These are phyloP conservation scores for Leccinum rimulosum DNA, from an alignment of 768 basidiomycete genomes.

Conservation along the genomic window DNA sequence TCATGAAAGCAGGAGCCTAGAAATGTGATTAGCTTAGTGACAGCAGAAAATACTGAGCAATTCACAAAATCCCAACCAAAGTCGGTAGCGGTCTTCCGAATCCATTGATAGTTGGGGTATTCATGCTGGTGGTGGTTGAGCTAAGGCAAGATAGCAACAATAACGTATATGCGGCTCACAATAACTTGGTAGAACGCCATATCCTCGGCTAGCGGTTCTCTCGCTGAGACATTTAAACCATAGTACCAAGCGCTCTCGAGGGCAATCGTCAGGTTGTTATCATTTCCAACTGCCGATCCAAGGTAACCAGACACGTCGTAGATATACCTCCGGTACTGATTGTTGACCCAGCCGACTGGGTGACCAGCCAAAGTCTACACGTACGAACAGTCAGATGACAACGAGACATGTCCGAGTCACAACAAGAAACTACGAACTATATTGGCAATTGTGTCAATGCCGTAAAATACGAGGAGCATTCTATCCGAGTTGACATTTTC, in stretches of 20 bases:
- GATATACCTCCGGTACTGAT: too few relatives aligned
- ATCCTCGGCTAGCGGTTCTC: conserved; percentile 40
- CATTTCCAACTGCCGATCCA: too few relatives aligned
- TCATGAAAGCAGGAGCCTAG: too few relatives aligned
- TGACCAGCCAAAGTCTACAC: conserved; percentile 39
- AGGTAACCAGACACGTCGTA: too few relatives aligned
- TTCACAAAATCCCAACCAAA: conserved; percentile 64
- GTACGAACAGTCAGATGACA: background rate
- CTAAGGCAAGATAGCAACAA: background rate
- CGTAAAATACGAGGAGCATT: conserved; percentile 51
- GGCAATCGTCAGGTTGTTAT: conserved; percentile 29
- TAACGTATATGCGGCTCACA: conserved; percentile 21
- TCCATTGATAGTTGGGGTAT: conserved; percentile 46
- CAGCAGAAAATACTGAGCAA: background rate
- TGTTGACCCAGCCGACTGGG: conserved; percentile 29
- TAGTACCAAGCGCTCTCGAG: conserved; percentile 55
- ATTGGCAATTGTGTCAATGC: conserved; percentile 56
- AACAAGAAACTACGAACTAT: conserved; percentile 36
- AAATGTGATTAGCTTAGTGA: too few relatives aligned
- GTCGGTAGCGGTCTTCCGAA: conserved; percentile 51
- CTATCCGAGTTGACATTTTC: conserved; percentile 22
- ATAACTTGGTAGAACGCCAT: conserved; percentile 23
- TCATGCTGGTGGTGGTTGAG: conserved; percentile 39
- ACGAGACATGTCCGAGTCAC: background rate
- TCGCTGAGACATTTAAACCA: conserved; percentile 49